Evolutionary conservation across 2,329 filamentous ascomycete species (phyloP).

Genomic region (Fusarium veterinarium): DNA sequence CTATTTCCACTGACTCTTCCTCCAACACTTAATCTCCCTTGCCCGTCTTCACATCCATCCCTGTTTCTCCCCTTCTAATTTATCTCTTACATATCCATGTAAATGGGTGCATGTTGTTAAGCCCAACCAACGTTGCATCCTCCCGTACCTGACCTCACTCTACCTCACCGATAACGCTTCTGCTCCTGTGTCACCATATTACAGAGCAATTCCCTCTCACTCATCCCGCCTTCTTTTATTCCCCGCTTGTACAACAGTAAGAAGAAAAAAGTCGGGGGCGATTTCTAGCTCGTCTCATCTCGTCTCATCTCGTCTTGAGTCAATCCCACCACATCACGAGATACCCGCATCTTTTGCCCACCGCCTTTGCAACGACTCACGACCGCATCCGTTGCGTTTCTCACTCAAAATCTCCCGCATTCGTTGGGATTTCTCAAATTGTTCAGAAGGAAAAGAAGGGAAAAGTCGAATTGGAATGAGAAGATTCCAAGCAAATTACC

Average conservation of each 20-base stretch:
- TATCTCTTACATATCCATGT: conserved; percentile 31
- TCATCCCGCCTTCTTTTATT: neutral
- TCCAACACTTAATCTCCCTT: conserved; percentile 12
- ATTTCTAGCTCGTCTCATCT: conserved; percentile 2
- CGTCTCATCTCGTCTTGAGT: neutral
- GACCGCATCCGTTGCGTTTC: conserved; percentile 25
- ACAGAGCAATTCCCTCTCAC: neutral
- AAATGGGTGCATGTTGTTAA: conserved; percentile 17
- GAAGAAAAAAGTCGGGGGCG: neutral
- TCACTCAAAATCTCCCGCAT: neutral
- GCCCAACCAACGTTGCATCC: conserved; percentile 32
- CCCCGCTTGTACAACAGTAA: neutral
- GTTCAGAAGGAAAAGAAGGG: conserved; percentile 33
- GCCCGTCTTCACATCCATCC: conserved; percentile 16
- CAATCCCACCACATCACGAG: conserved; percentile 30
- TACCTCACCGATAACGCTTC: conserved; percentile 13
- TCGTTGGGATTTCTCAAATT: neutral
- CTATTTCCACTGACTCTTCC: conserved; percentile 30
- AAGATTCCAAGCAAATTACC: neutral
- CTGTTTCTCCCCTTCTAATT: conserved; percentile 6
- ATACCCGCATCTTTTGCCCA: conserved; percentile 26
- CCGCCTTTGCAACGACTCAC: conserved; percentile 29
- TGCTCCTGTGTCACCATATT: conserved; percentile 11
- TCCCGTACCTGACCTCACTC: neutral
- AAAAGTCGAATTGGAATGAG: conserved; percentile 5